phyloP scores from a whole-genome alignment of 768 basidiomycete genomes.

The Lactarius sanguifluus region DNA sequence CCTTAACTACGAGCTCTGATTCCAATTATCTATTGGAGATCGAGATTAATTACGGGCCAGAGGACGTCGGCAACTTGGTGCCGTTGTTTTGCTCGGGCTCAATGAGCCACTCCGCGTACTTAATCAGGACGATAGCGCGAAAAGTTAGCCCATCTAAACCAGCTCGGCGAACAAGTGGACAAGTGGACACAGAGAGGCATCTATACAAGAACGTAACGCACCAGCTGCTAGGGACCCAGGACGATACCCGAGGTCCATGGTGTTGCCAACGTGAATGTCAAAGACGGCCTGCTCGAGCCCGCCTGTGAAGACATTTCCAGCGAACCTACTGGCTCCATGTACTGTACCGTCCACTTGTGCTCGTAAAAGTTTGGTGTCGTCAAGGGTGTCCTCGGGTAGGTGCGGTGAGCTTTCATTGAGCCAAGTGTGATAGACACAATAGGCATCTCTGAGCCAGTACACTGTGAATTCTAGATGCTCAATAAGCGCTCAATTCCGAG shows the following conservation, averaged over 20 bases:
- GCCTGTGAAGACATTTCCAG: slow-evolving; percentile 22
- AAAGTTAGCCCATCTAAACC: slow-evolving; percentile 19
- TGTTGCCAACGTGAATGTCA: slow-evolving; percentile 10
- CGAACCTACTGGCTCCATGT: slow-evolving; percentile 20
- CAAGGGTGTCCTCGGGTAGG: background rate
- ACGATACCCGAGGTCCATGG: background rate
- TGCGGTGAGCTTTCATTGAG: slow-evolving; percentile 13
- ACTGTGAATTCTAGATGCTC: slow-evolving; percentile 2
- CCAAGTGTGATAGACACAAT: slow-evolving; percentile 20
- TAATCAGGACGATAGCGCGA: slow-evolving; percentile 13
- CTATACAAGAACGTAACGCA: background rate
- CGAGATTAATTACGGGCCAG: slow-evolving; percentile 14
- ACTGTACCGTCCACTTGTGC: slow-evolving; percentile 17
- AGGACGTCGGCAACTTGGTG: background rate
- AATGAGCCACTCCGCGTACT: slow-evolving; percentile 25
- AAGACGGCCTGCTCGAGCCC: slow-evolving; percentile 19
- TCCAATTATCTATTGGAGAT: slow-evolving; percentile 25
- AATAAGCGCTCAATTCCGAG: background rate
- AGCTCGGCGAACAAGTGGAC: no score
- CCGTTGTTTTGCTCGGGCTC: slow-evolving; percentile 18
- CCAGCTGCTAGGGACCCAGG: slow-evolving; percentile 19
- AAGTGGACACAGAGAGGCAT: background rate
- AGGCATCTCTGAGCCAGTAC: slow-evolving; percentile 21
- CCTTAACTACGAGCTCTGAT: slow-evolving; percentile 25
- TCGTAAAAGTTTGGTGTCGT: slow-evolving; percentile 12